phyloP scores from a whole-genome alignment of 768 basidiomycete species.

The Agaricus blazei region DNA sequence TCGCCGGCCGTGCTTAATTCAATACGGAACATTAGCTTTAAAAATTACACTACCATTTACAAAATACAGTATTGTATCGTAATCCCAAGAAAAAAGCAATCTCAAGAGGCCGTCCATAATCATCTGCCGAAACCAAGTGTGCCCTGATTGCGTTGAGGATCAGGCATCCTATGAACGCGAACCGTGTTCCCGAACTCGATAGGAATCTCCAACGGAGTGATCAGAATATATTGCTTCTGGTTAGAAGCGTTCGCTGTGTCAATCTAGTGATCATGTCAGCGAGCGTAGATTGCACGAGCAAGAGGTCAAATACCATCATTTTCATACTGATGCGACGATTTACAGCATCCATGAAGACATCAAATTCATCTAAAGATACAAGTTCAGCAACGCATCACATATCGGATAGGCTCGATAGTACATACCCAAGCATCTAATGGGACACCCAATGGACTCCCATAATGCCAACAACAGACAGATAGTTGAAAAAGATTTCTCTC shows the following conservation, averaged over 20 bases:
- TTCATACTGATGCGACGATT: constrained; percentile 91
- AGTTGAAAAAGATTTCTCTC: constrained; percentile 96
- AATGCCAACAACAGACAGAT: constrained; percentile 90
- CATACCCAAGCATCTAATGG: constrained; percentile 84
- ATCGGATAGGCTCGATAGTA: neutral
- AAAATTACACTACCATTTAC: neutral
- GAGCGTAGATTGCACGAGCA: neutral
- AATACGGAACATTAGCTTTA: neutral
- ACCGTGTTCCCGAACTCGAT: constrained; percentile 64
- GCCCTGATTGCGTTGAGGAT: constrained; percentile 68
- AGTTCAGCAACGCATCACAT: neutral
- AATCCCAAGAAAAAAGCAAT: neutral
- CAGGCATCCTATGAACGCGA: constrained; percentile 71
- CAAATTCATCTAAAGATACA: constrained; percentile 75
- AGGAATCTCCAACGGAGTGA: constrained; percentile 93
- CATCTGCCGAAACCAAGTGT: constrained; percentile 23
- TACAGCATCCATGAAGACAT: constrained; percentile 96
- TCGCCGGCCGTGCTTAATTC: neutral
- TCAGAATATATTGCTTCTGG: constrained; percentile 90
- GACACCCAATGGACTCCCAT: constrained; percentile 95
- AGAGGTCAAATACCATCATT: constrained; percentile 64
- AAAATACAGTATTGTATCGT: neutral
- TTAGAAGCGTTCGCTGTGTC: constrained; percentile 85
- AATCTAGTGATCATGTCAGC: constrained; percentile 45
- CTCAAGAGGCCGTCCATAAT: neutral